Evolutionary conservation across 495 filamentous ascomycete genomes (phyloP).

Genomic region (Evernia prunastri): DNA sequence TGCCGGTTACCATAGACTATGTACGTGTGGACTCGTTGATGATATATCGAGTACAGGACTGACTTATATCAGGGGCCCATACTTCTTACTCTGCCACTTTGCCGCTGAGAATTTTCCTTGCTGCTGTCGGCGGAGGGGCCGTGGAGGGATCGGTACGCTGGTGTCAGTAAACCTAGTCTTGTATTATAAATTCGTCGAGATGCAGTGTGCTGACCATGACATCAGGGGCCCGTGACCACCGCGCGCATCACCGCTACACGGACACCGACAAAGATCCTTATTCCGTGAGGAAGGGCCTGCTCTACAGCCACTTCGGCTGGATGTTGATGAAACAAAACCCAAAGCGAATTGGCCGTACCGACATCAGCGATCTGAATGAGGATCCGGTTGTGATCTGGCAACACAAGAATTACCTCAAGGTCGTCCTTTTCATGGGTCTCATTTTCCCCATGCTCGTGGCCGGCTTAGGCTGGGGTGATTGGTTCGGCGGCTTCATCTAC

Average conservation of each 20-base stretch:
- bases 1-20: slow-evolving; percentile 69
- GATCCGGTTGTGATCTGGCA: slow-evolving; percentile 92
- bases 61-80: slow-evolving; percentile 63
- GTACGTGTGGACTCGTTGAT: neutral
- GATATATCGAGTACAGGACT: neutral
- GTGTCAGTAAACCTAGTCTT: slow-evolving; percentile 38
- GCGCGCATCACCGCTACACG: slow-evolving; percentile 97
- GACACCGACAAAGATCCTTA: slow-evolving; percentile 99
- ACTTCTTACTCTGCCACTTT: slow-evolving; percentile 85
- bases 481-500: slow-evolving; percentile 86
- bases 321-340: slow-evolving; percentile 96
- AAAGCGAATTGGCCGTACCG: slow-evolving; percentile 87
- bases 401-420: slow-evolving; percentile 88
- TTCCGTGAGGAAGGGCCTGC: slow-evolving; percentile 74
- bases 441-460: slow-evolving; percentile 76
- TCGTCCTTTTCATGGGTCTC: slow-evolving; percentile 80
- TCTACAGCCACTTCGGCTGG: slow-evolving; percentile 54
- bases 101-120: slow-evolving; percentile 88
- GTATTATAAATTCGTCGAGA: neutral
- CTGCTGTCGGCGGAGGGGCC: slow-evolving; percentile 84
- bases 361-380: slow-evolving; percentile 94
- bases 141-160: slow-evolving; percentile 95
- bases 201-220: neutral
- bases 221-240: slow-evolving; percentile 76
- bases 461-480: slow-evolving; percentile 87